phyloP scores from a whole-genome alignment of 139 green algal species.

The Chlamydomonas applanata region DNA sequence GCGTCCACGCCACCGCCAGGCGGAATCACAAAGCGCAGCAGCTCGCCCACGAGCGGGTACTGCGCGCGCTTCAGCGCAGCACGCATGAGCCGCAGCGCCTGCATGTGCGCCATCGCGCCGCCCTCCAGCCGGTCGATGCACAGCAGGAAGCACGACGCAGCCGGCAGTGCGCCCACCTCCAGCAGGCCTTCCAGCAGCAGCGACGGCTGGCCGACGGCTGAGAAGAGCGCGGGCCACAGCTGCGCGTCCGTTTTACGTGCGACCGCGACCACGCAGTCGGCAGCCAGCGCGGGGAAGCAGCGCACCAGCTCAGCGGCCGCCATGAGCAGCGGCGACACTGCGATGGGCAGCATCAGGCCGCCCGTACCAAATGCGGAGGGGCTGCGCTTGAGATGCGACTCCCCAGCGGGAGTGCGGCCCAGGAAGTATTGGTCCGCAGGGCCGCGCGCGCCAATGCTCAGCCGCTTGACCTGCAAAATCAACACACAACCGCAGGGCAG shows the following conservation, averaged over 20 bases:
- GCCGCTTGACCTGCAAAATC: too few species aligned
- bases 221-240: constrained; percentile 93
- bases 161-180: constrained; percentile 51
- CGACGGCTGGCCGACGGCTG: constrained; percentile 71
- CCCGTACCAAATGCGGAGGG: too few species aligned
- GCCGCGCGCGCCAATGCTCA: too few species aligned
- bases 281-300: constrained; percentile 44
- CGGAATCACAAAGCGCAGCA: constrained; percentile 79
- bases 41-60: constrained; percentile 73
- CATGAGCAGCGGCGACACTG: not conserved
- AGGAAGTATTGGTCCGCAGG: too few species aligned
- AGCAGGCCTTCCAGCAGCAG: constrained; percentile 66
- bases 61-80: constrained; percentile 49
- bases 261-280: constrained; percentile 89
- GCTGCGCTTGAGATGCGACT: too few species aligned
- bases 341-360: too few species aligned
- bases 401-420: too few species aligned
- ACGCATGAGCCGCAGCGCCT: constrained; percentile 65
- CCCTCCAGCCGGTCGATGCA: constrained; percentile 59
- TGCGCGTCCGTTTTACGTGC: constrained; percentile 92
- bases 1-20: constrained; percentile 36
- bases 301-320: constrained; percentile 73
- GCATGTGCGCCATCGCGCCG: constrained; percentile 38
- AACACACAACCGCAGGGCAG: too few species aligned
- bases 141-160: constrained; percentile 73